Evolutionary conservation across 805 yeast genomes (phyloP).

Genomic region (Dipodascopsis tothii): DNA sequence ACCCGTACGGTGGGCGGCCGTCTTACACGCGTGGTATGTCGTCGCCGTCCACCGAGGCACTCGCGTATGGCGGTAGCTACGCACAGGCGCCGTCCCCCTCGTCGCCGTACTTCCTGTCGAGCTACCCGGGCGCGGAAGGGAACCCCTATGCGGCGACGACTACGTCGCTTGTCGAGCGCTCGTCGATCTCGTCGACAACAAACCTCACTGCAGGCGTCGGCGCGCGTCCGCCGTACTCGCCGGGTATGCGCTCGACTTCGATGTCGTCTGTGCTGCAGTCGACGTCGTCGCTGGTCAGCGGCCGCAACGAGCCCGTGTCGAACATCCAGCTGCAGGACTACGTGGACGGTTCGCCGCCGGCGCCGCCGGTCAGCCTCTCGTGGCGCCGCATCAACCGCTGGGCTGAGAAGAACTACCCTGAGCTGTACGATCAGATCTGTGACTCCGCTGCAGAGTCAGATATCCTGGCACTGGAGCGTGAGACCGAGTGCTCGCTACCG

Average conservation of each 20-base stretch:
- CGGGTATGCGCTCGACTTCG: conserved; percentile 21
- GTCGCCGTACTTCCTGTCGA: background rate
- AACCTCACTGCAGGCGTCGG: background rate
- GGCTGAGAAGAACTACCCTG: conserved; percentile 72
- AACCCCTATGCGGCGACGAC: background rate
- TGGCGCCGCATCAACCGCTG: conserved; percentile 88
- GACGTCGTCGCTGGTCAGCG: background rate
- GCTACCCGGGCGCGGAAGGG: background rate
- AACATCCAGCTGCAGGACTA: conserved; percentile 34
- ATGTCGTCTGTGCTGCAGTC: conserved; percentile 7
- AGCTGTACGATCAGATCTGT: conserved; percentile 67
- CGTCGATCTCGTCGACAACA: background rate
- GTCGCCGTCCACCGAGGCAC: conserved; percentile 7
- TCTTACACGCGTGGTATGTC: background rate
- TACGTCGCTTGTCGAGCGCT: background rate
- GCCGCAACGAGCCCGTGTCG: conserved; percentile 5
- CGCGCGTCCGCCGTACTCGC: conserved; percentile 13
- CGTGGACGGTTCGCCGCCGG: conserved; percentile 52
- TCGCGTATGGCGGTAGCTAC: background rate
- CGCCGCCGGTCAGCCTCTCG: conserved; percentile 61
- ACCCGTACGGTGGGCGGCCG: background rate
- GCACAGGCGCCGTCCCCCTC: conserved; percentile 1
- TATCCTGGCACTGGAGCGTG: conserved; percentile 73
- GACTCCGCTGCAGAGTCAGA: conserved; percentile 76
- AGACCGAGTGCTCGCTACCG: conserved; percentile 67